A percentile compares a stretch with the other conserved stretches of the same genome.
phyloP scores from a whole-genome alignment of 108 stramenopile species.

The Discostella pseudostelligera region DNA sequence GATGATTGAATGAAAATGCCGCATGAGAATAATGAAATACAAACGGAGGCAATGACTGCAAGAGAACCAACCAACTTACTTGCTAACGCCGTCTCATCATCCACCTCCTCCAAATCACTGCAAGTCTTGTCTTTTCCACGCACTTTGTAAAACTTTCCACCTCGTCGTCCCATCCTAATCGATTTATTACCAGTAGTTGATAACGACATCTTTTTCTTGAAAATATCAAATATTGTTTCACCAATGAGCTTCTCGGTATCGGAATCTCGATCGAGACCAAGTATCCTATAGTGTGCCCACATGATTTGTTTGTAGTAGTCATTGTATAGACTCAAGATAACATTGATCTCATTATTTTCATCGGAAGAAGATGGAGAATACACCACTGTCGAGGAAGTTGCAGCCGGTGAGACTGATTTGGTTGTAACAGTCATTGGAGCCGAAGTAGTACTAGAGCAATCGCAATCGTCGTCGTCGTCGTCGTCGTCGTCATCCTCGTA shows the following conservation, averaged over 20 bases:
- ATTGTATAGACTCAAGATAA: constrained; percentile 1
- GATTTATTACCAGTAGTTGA: neutral
- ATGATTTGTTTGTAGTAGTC: neutral
- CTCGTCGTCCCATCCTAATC: neutral
- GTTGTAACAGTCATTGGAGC: too few species aligned
- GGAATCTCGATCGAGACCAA: too few species aligned
- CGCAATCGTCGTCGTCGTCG: neutral
- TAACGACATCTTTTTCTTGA: neutral
- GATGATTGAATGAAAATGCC: too few species aligned
- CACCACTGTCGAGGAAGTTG: too few species aligned
- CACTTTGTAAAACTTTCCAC: neutral
- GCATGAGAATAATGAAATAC: too few species aligned
- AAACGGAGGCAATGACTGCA: too few species aligned
- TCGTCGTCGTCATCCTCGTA: neutral
- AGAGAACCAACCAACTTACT: neutral
- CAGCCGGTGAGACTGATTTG: too few species aligned
- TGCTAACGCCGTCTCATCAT: neutral
- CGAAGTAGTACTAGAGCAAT: neutral
- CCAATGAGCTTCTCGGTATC: too few species aligned
- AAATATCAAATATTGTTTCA: neutral
- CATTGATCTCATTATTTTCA: neutral
- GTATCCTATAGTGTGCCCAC: neutral
- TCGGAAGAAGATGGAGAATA: too few species aligned
- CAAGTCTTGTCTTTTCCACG: neutral
- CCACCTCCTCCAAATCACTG: neutral